Percentiles rank a stretch among this genome's conserved stretches.
These are phyloP conservation scores for Lophium mytilinum DNA, from an alignment of 495 filamentous ascomycete species.

Conservation along the genomic window DNA sequence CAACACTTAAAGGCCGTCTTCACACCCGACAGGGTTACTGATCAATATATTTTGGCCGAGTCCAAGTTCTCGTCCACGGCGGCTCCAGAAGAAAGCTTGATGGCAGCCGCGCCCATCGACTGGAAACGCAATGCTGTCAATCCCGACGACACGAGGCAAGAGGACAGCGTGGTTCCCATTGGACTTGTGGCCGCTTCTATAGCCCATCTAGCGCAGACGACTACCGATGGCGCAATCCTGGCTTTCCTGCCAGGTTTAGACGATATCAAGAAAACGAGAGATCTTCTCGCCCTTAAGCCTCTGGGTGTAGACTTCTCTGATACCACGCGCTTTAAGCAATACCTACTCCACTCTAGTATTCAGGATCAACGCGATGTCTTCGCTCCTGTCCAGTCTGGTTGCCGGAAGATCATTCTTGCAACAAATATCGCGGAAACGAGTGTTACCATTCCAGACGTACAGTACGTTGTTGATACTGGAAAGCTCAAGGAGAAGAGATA, in stretches of 20 bases:
- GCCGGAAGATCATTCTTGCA: slow-evolving; percentile 49
- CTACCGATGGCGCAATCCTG: slow-evolving; percentile 45
- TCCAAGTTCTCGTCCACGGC: not conserved
- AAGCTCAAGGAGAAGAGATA: slow-evolving; percentile 47
- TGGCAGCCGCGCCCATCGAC: no score
- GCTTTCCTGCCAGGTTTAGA: slow-evolving; percentile 51
- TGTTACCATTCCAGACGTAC: slow-evolving; percentile 52
- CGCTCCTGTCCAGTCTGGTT: slow-evolving; percentile 38
- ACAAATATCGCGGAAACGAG: slow-evolving; percentile 58
- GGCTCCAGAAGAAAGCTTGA: no score
- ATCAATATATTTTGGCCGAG: not conserved
- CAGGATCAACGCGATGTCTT: slow-evolving; percentile 43
- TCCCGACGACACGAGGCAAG: slow-evolving; percentile 16
- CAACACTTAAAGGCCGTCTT: not conserved
- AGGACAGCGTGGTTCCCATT: slow-evolving; percentile 37
- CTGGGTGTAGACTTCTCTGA: slow-evolving; percentile 43
- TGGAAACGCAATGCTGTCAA: not conserved
- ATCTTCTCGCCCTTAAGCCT: slow-evolving; percentile 22
- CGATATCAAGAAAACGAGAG: slow-evolving; percentile 40
- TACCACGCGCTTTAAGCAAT: slow-evolving; percentile 38
- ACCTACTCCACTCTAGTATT: slow-evolving; percentile 45
- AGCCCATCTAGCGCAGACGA: slow-evolving; percentile 44
- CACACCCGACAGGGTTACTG: not conserved
- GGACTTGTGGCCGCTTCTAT: slow-evolving; percentile 43
- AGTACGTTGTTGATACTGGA: slow-evolving; percentile 49